Base-by-base conservation (phyloP, 2,329 filamentous ascomycete genomes). In the Fusarium incarnatum region DNA sequence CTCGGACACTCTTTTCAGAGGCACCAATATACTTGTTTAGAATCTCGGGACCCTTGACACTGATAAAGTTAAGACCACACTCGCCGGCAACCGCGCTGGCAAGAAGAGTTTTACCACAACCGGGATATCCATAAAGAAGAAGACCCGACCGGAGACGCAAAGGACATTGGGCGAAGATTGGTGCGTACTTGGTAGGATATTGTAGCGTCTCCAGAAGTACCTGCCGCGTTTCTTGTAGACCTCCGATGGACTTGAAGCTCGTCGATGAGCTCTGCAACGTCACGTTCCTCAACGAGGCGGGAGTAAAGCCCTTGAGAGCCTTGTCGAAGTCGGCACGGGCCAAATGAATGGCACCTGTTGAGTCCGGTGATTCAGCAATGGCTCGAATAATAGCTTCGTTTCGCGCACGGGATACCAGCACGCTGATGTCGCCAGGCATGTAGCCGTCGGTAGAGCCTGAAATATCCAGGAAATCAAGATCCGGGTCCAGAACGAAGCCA, bases 11-110 rank as follows among this genome's bases (percentile, higher is more conserved):
- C 85, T 99, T 99, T 77, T 99, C 96, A 28, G 93, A 97, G 1
- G 96, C 96, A 77, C 96, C 96, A 63, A 99, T 99, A 79, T 99
- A 99, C 82, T 99, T 99, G 85, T 99, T 99, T 57, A 99, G 83
- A 63, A 99, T 98, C 80, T 99, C 97, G 0, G 96, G 96, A 1
- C 96, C 96, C 82, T 99, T 99, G 76, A 99, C 96, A 42, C 91
- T 94, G 80, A 99, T 99, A 81, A 99, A 99, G 80, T 99, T 99
- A 65, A 99, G 89, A 0, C 95, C 95, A 76, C 95, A 98, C 82
- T 99, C 96, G 59, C 95, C 95, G 15, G 97, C 96, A n/a, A 99
- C 95, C 1, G 96, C 96, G 61, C 93, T 97, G 22, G 97, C 96
- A 12, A 99, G 88, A 11, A 99, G 86, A 0, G 96, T 99, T 82